Conservation (phyloP, 139 green algal genomes). For the Coccomyxa sp. region DNA sequence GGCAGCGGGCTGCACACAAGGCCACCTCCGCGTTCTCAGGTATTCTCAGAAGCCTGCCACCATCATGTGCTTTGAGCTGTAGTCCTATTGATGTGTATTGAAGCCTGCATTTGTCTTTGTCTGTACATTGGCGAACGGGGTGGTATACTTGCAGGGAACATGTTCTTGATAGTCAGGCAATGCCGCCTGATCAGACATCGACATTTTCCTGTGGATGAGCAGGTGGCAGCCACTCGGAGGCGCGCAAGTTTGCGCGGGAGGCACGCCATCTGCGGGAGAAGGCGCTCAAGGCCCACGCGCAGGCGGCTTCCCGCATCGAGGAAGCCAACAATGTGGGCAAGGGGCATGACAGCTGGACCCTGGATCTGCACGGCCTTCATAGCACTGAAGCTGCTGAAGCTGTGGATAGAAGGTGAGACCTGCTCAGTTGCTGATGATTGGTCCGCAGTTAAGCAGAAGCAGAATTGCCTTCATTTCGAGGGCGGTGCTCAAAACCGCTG, state of each 20-base stretch:
- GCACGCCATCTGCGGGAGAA: slow-evolving; percentile 13
- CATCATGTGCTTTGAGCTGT: background rate
- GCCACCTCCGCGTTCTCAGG: slow-evolving; percentile 10
- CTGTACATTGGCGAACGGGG: background rate
- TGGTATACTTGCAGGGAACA: background rate
- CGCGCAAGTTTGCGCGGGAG: slow-evolving; percentile 11
- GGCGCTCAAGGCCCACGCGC: slow-evolving; percentile 19
- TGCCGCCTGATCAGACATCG: background rate
- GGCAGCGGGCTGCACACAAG: slow-evolving; percentile 4
- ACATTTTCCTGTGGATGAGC: background rate
- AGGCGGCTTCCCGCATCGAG: slow-evolving; percentile 23
- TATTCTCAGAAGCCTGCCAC: background rate
- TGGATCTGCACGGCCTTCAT: slow-evolving; percentile 40
- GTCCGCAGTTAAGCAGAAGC: background rate
- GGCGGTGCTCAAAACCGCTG: background rate
- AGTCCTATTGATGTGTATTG: background rate
- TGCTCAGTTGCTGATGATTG: background rate
- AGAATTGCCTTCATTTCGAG: background rate
- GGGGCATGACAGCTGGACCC: slow-evolving; percentile 8
- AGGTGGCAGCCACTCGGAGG: slow-evolving; percentile 6
- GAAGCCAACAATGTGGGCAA: slow-evolving; percentile 20
- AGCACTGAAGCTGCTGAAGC: slow-evolving; percentile 20
- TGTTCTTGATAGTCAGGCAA: background rate
- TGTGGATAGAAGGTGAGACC: slow-evolving; percentile 4
- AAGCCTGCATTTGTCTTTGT: background rate